phyloP scores from a whole-genome alignment of 352 stramenopile genomes.

The Phytopythium litorale region DNA sequence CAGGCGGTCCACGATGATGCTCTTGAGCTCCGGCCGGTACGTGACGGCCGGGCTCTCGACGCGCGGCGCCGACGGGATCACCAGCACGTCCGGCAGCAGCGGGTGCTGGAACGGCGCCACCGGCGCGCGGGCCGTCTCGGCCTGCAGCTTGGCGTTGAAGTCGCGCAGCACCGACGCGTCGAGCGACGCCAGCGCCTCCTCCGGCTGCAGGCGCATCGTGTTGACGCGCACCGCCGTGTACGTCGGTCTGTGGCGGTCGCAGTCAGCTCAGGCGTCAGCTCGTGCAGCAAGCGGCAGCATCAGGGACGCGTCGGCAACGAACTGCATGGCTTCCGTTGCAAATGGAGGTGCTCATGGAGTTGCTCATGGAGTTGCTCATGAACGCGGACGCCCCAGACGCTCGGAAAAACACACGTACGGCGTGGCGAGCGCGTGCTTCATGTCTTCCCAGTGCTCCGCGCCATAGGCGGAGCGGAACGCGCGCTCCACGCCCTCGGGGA shows the following conservation, averaged over 20 bases:
- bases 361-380: too few species aligned
- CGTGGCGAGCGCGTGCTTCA: constrained; percentile 67
- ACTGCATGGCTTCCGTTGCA: background rate
- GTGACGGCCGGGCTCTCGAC: constrained; percentile 22
- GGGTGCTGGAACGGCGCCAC: constrained; percentile 17
- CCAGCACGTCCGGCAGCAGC: constrained; percentile 49
- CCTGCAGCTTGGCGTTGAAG: constrained; percentile 56
- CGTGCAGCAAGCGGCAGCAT: background rate
- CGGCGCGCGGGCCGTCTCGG: constrained; percentile 11
- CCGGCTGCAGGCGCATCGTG: constrained; percentile 49
- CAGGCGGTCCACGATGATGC: constrained; percentile 87
- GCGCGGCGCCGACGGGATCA: constrained; percentile 58
- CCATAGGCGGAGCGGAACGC: constrained; percentile 63
- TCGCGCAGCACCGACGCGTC: constrained; percentile 29
- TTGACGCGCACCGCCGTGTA: constrained; percentile 84
- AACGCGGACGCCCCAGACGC: background rate
- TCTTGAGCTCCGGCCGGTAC: constrained; percentile 31
- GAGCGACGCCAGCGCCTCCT: constrained; percentile 49
- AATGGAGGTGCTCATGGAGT: background rate
- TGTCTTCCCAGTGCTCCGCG: constrained; percentile 53
- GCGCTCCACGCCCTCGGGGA: constrained; percentile 59
- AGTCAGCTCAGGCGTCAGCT: too few species aligned
- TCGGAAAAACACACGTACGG: constrained; percentile 31
- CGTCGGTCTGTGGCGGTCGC: constrained; percentile 25
- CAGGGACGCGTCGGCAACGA: constrained; percentile 3